These are phyloP conservation scores for Linnemannia exigua DNA, from an alignment of 192 early-diverging fungal genomes.

Conservation along the genomic window DNA sequence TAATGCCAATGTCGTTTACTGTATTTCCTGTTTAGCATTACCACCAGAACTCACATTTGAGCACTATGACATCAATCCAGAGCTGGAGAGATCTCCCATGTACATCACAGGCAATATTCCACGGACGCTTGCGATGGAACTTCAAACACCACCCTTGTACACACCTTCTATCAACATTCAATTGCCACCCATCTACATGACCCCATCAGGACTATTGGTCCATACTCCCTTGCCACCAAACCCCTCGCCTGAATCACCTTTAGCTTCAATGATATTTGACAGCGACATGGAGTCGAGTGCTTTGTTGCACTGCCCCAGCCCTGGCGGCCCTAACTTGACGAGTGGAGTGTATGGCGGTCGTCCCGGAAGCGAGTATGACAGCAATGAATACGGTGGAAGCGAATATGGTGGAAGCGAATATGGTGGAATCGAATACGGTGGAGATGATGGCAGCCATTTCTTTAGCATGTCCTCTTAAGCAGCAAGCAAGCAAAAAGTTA, in stretches of 20 bases:
- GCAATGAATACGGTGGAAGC: slow-evolving; percentile 53
- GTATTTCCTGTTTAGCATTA: slow-evolving; percentile 31
- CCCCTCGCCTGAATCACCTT: slow-evolving; percentile 61
- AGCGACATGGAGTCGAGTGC: slow-evolving; percentile 59
- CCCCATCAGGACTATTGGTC: slow-evolving; percentile 26
- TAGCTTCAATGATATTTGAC: slow-evolving; percentile 57
- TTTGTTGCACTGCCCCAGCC: slow-evolving; percentile 59
- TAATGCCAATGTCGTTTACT: neutral
- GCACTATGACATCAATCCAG: slow-evolving; percentile 58
- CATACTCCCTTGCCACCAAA: slow-evolving; percentile 68
- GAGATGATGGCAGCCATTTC: slow-evolving; percentile 42
- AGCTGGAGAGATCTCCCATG: slow-evolving; percentile 63
- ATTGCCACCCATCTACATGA: slow-evolving; percentile 44
- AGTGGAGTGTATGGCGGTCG: slow-evolving; percentile 9
- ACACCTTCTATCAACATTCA: slow-evolving; percentile 53
- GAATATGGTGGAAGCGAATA: slow-evolving; percentile 55
- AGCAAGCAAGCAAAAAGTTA: neutral
- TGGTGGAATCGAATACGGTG: slow-evolving; percentile 52
- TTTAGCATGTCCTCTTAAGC: slow-evolving; percentile 40
- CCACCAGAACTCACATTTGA: slow-evolving; percentile 62
- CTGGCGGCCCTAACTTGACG: slow-evolving; percentile 41
- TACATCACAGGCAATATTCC: slow-evolving; percentile 60
- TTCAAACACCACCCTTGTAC: too few species aligned
- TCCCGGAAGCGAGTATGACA: slow-evolving; percentile 43
- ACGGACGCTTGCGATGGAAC: too few species aligned